Evolutionary conservation across 768 basidiomycete species (phyloP).

Genomic region (Leccinum ochraceum): DNA sequence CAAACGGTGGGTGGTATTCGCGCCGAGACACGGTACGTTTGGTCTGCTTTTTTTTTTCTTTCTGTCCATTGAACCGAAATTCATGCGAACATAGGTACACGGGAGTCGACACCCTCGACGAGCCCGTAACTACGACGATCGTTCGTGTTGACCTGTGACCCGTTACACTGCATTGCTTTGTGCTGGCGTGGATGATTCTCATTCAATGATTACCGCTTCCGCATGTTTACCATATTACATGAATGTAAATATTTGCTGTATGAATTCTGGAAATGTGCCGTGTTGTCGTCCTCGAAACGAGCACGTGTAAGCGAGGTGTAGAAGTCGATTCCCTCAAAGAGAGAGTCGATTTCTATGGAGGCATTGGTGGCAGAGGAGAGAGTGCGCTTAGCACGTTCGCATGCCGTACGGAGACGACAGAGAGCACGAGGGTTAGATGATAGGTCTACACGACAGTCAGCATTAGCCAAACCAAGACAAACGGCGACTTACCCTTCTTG

Average conservation of each 20-base stretch:
- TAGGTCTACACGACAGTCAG: conserved; percentile 55
- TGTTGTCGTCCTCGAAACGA: conserved; percentile 76
- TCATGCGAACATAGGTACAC: conserved; percentile 50
- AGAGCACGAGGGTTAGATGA: conserved; percentile 92
- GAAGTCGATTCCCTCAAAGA: conserved; percentile 97
- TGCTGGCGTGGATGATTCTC: conserved; percentile 96
- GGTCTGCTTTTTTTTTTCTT: background rate
- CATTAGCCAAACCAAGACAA: background rate
- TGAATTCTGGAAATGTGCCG: background rate
- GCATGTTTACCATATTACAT: conserved; percentile 7
- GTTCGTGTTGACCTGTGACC: conserved; percentile 47
- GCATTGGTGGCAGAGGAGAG: conserved; percentile 97
- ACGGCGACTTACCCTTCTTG: conserved; percentile 72
- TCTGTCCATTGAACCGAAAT: background rate
- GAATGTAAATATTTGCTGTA: conserved; percentile 17
- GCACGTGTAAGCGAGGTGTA: conserved; percentile 98
- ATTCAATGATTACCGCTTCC: conserved; percentile 57
- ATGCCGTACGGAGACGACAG: conserved; percentile 95
- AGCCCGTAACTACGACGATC: conserved; percentile 87
- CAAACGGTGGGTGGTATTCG: conserved; percentile 82
- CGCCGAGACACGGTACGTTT: conserved; percentile 80
- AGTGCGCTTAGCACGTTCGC: conserved; percentile 98
- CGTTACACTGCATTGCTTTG: conserved; percentile 46
- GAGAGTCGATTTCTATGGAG: conserved; percentile 96
- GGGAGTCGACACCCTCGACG: conserved; percentile 88